These are phyloP conservation scores for Poa pratensis DNA, from an alignment of 176 grass and related monocot genomes.

Conservation along the genomic window DNA sequence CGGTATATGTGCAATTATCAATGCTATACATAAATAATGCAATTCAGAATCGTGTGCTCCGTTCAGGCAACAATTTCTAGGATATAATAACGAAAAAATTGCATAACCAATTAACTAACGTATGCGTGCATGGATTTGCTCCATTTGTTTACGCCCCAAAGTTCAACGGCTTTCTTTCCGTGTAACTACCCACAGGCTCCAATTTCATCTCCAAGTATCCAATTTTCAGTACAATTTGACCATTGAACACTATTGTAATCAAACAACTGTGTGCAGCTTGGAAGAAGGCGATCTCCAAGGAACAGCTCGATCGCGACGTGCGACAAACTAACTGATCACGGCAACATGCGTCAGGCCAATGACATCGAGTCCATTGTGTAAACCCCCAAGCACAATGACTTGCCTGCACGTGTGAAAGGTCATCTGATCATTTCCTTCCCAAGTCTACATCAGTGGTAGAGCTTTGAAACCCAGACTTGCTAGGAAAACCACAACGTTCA, in stretches of 20 bases:
- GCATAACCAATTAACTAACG: neutral
- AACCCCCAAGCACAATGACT: no score
- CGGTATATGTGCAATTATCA: no score
- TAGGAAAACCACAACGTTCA: neutral
- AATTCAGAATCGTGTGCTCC: no score
- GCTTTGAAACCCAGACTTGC: neutral
- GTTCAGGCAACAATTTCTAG: neutral
- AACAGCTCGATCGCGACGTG: neutral
- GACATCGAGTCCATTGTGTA: neutral
- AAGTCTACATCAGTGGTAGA: neutral
- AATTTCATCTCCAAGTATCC: constrained; percentile 32
- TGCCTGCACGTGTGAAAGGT: neutral
- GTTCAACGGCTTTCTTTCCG: neutral
- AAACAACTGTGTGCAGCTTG: neutral
- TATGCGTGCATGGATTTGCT: neutral
- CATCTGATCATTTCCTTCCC: neutral
- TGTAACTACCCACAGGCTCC: neutral
- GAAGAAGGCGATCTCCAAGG: neutral
- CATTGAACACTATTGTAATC: neutral
- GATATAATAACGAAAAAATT: neutral
- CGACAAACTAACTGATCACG: neutral
- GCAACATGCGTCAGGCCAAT: neutral
- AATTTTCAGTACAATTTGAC: neutral
- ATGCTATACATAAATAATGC: no score
- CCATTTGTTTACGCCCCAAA: neutral